A percentile compares a stretch with the other conserved stretches of the same genome.
These are phyloP conservation scores for Malassezia psittaci DNA, from an alignment of 1,284 basidiomycete species.

Conservation along the genomic window DNA sequence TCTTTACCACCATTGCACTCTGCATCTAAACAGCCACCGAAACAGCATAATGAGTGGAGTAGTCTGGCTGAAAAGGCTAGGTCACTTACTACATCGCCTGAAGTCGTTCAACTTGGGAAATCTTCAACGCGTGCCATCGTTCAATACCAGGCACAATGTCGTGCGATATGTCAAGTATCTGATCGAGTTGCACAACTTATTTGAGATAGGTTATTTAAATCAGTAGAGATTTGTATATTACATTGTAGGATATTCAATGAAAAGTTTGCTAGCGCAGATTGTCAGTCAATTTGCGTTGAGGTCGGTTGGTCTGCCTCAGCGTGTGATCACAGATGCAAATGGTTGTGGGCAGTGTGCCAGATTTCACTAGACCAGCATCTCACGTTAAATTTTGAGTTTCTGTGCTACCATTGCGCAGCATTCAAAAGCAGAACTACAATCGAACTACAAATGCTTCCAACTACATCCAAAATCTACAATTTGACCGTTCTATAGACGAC, in stretches of 20 bases:
- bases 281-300: too few relatives aligned
- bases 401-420: too few relatives aligned
- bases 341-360: too few relatives aligned
- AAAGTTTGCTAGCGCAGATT: too few relatives aligned
- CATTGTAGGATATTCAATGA: neutral
- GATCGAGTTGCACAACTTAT: neutral
- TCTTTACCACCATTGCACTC: neutral
- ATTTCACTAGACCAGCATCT: too few relatives aligned
- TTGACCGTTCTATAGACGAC: constrained; percentile 2
- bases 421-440: too few relatives aligned
- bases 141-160: constrained; percentile 1
- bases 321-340: too few relatives aligned
- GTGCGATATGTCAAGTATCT: neutral
- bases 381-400: too few relatives aligned
- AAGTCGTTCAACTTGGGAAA: constrained; percentile 25
- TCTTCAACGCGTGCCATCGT: neutral
- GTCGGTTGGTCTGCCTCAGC: too few relatives aligned
- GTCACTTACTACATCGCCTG: constrained; percentile 21
- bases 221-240: neutral
- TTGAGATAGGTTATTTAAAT: too few relatives aligned
- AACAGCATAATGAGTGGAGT: neutral
- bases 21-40: neutral
- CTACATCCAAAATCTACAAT: too few relatives aligned
- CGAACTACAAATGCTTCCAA: too few relatives aligned
- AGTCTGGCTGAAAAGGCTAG: neutral